Conservation (phyloP, 805 yeast species). For the Spathaspora passalidarum region DNA sequence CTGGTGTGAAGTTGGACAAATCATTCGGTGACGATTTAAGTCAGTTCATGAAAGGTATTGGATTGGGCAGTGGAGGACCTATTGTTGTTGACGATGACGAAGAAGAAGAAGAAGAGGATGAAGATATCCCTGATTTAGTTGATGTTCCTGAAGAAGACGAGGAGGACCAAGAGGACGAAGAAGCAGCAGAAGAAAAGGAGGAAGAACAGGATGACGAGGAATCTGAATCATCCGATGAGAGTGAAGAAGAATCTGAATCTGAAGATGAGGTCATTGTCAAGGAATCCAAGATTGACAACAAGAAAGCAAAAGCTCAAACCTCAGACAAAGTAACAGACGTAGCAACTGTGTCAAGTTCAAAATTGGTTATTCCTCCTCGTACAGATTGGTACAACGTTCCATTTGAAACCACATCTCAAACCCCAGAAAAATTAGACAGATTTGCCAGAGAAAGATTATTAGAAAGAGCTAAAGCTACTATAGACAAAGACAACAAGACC, state of each 20-base stretch:
- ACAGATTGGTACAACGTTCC: slow-evolving; percentile 77
- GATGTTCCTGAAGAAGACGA: slow-evolving; percentile 38
- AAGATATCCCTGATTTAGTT: slow-evolving; percentile 20
- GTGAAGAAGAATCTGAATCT: slow-evolving; percentile 26
- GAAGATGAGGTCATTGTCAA: slow-evolving; percentile 14
- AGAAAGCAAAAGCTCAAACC: slow-evolving; percentile 16
- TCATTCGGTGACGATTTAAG: slow-evolving; percentile 53
- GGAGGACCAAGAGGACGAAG: slow-evolving; percentile 19
- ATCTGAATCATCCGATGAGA: slow-evolving; percentile 17
- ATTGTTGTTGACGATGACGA: slow-evolving; percentile 27
- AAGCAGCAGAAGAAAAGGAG: slow-evolving; percentile 16
- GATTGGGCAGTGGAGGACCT: slow-evolving; percentile 46
- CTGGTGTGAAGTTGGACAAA: slow-evolving; percentile 34
- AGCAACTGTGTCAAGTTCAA: slow-evolving; percentile 53
- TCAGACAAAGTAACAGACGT: slow-evolving; percentile 33
- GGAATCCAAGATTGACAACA: slow-evolving; percentile 16
- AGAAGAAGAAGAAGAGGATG: slow-evolving; percentile 23
- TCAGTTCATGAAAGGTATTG: slow-evolving; percentile 64
- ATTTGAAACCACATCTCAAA: slow-evolving; percentile 16
- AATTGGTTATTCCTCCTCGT: slow-evolving; percentile 57
- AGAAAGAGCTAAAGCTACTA: slow-evolving; percentile 61
- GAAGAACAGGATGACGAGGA: slow-evolving; percentile 17
- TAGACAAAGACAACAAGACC: slow-evolving; percentile 66
- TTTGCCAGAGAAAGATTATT: slow-evolving; percentile 59
- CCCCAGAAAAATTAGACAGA: slow-evolving; percentile 40